phyloP scores from a whole-genome alignment of 2,329 filamentous ascomycete genomes.

The Fusarium sororula region DNA sequence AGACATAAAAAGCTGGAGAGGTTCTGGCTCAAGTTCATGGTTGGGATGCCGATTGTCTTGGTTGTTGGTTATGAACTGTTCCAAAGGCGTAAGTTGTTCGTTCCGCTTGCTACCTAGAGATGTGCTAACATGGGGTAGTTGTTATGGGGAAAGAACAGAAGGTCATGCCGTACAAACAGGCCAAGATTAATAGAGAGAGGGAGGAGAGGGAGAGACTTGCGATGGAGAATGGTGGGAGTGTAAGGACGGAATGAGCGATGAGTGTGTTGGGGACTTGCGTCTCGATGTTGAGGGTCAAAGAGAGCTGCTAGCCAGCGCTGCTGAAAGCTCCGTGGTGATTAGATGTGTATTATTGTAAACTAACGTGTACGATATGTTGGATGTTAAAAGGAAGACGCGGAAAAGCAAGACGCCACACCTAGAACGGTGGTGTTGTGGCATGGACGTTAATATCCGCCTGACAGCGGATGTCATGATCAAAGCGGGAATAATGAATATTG shows the following conservation, averaged over 20 bases:
- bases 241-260: neutral
- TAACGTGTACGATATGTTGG: neutral
- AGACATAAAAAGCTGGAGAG: constrained; percentile 56
- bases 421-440: neutral
- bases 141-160: constrained; percentile 45
- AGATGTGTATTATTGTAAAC: neutral
- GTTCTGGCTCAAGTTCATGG: constrained; percentile 58
- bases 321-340: neutral
- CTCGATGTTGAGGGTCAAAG: neutral
- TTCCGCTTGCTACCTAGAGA: rapidly evolving
- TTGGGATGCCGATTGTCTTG: constrained; percentile 63
- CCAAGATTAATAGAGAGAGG: constrained; percentile 1
- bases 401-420: neutral
- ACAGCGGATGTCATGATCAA: neutral
- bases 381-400: neutral
- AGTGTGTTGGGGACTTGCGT: neutral
- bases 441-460: neutral
- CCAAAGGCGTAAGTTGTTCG: constrained; percentile 54
- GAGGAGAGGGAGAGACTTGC: neutral
- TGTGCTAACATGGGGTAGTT: constrained; percentile 36
- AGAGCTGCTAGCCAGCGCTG: neutral
- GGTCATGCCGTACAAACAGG: constrained; percentile 16
- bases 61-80: constrained; percentile 66
- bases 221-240: neutral
- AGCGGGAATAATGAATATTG: neutral